A percentile compares a stretch with the other conserved stretches of the same genome.
These are phyloP conservation scores for Trametopsis cervina DNA, from an alignment of 768 basidiomycete species.

Conservation along the genomic window DNA sequence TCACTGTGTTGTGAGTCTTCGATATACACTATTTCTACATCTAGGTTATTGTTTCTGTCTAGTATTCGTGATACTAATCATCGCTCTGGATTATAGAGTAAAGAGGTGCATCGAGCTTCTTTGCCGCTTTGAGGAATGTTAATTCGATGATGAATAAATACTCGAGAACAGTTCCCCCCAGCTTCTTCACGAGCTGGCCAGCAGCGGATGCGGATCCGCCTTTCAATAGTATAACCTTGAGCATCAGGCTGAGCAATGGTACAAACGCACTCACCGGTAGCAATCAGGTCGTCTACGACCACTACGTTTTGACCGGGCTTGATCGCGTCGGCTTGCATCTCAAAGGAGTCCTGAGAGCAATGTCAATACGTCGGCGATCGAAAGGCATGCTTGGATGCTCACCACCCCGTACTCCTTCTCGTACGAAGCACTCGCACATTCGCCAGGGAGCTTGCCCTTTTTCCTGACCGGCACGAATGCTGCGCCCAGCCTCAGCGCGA, in stretches of 20 bases:
- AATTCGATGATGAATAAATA: slow-evolving; percentile 93
- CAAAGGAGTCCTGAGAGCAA: slow-evolving; percentile 84
- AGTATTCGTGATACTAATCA: slow-evolving; percentile 31
- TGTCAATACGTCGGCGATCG: neutral
- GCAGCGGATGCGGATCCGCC: slow-evolving; percentile 94
- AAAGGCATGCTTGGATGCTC: slow-evolving; percentile 23
- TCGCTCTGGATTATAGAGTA: slow-evolving; percentile 84
- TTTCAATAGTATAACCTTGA: slow-evolving; percentile 21
- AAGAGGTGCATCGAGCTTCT: slow-evolving; percentile 77
- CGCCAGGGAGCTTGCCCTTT: slow-evolving; percentile 89
- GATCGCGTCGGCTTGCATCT: slow-evolving; percentile 89
- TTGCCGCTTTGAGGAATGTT: slow-evolving; percentile 62
- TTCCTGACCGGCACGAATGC: slow-evolving; percentile 97
- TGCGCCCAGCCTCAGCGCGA: slow-evolving; percentile 85
- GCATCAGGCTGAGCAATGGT: neutral
- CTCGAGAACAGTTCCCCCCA: slow-evolving; percentile 81
- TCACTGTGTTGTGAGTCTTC: slow-evolving; percentile 6
- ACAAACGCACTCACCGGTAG: slow-evolving; percentile 58
- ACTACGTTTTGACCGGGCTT: slow-evolving; percentile 76
- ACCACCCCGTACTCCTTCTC: slow-evolving; percentile 93
- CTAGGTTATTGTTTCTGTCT: neutral
- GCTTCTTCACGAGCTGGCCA: slow-evolving; percentile 77
- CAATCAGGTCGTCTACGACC: slow-evolving; percentile 92
- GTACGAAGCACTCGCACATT: slow-evolving; percentile 66
- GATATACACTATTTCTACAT: neutral